These are phyloP conservation scores for Pythium vanterpoolii DNA, from an alignment of 352 stramenopile species.

Conservation along the genomic window DNA sequence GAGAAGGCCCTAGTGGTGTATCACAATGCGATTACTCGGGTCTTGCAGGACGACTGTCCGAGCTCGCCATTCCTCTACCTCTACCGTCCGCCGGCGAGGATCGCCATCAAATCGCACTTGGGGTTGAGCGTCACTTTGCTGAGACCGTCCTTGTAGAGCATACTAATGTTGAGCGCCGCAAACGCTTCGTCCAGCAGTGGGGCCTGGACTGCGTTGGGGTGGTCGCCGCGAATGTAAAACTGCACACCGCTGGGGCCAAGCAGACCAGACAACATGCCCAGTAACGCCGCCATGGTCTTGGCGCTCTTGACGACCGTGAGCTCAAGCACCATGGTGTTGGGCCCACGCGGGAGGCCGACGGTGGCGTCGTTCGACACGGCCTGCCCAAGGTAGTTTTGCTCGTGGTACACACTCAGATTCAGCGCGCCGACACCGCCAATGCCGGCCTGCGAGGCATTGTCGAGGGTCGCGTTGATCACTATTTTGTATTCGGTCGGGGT, in stretches of 20 bases:
- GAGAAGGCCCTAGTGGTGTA: too few species aligned
- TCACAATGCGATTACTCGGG: not conserved
- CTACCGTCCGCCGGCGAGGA: constrained; percentile 15
- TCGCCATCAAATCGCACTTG: constrained; percentile 14
- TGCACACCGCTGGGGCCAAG: constrained; percentile 32
- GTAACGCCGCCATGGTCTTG: constrained; percentile 22
- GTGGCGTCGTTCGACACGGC: constrained; percentile 37
- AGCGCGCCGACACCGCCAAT: constrained; percentile 57
- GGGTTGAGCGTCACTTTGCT: constrained; percentile 29
- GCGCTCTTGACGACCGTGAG: constrained; percentile 36
- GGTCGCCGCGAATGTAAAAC: constrained; percentile 55
- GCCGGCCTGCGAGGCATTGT: constrained; percentile 40
- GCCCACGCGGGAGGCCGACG: constrained; percentile 28
- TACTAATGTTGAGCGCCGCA: constrained; percentile 47
- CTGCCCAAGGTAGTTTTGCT: constrained; percentile 60
- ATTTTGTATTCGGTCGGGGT: constrained; percentile 39
- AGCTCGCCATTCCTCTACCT: too few species aligned
- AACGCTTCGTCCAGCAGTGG: constrained; percentile 41
- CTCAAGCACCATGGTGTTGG: constrained; percentile 46
- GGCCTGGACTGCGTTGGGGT: constrained; percentile 40
- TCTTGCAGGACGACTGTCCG: not conserved
- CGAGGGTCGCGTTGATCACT: constrained; percentile 59
- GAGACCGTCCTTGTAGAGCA: constrained; percentile 57
- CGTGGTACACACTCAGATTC: constrained; percentile 71
- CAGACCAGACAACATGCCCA: constrained; percentile 40